A percentile compares a stretch with the other conserved stretches of the same genome.
phyloP scores from a whole-genome alignment of 2,329 filamentous ascomycete species.

The Colletotrichum limetticola region DNA sequence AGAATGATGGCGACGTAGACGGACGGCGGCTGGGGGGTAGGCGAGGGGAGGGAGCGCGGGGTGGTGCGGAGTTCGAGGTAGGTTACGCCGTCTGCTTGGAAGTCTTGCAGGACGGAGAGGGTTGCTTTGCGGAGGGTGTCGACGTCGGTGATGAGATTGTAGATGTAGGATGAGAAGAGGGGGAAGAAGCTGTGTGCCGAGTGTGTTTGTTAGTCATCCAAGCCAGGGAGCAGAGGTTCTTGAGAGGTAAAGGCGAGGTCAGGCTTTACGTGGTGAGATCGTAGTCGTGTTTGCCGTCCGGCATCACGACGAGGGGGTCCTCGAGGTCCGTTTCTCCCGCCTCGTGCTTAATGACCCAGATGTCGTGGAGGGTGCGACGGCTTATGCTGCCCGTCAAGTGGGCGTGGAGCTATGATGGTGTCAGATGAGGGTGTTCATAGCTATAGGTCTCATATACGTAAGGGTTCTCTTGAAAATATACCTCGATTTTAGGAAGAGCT shows the following conservation, averaged over 20 bases:
- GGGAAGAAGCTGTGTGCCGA: conserved; percentile 73
- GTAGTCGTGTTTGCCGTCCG: conserved; percentile 76
- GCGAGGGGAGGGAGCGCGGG: conserved; percentile 59
- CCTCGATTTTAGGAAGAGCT: conserved; percentile 67
- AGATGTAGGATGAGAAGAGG: conserved; percentile 83
- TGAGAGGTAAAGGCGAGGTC: conserved; percentile 13
- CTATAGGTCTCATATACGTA: background rate
- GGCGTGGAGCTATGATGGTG: conserved; percentile 72
- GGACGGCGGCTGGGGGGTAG: conserved; percentile 51
- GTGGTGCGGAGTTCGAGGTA: conserved; percentile 87
- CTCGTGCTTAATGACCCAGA: conserved; percentile 73
- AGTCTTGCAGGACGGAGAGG: conserved; percentile 71
- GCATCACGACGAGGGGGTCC: conserved; percentile 77
- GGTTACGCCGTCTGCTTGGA: conserved; percentile 75
- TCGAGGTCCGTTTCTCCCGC: conserved; percentile 65
- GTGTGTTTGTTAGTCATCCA: too few species aligned
- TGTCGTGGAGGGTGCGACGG: conserved; percentile 76
- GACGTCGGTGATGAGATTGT: conserved; percentile 75
- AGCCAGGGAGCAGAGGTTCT: background rate
- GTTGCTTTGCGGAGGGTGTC: conserved; percentile 72
- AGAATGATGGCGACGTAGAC: conserved; percentile 76
- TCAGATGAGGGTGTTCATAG: background rate
- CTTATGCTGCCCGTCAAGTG: conserved; percentile 84
- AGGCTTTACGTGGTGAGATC: conserved; percentile 71
- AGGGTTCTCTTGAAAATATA: conserved; percentile 38